A percentile compares a stretch with the other conserved stretches of the same genome.
Conservation (phyloP, 192 early-diverging fungal genomes). For the Backusella mclennaniae region DNA sequence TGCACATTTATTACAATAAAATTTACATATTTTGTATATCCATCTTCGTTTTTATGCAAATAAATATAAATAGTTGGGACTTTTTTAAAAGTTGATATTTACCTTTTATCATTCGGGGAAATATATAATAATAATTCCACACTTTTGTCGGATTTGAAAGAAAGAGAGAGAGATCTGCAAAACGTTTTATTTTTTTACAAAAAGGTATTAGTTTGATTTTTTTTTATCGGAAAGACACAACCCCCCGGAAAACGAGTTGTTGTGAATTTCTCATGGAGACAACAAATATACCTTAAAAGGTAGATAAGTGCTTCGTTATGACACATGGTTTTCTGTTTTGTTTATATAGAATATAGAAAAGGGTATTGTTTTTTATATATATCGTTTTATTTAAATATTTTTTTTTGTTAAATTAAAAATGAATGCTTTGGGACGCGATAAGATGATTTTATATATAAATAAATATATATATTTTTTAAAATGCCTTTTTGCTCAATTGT, state of each 20-base stretch:
- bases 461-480: conserved; percentile 12
- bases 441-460: conserved; percentile 59
- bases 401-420: background rate
- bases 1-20: background rate
- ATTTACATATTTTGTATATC: background rate
- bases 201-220: background rate
- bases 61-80: background rate
- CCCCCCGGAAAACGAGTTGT: background rate
- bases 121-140: background rate
- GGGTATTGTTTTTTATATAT: background rate
- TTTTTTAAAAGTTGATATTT: background rate
- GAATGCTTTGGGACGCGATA: background rate
- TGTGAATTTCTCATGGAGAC: background rate
- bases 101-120: background rate
- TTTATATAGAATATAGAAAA: background rate
- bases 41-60: background rate
- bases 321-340: background rate
- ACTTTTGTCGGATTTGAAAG: too few species aligned
- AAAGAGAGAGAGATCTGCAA: too few species aligned
- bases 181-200: background rate
- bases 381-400: background rate
- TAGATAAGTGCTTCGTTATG: background rate
- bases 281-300: background rate
- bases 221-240: background rate
- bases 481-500: conserved; percentile 33